Evolutionary conservation across 768 basidiomycete genomes (phyloP).

Genomic region (Dioszegia crocea): DNA sequence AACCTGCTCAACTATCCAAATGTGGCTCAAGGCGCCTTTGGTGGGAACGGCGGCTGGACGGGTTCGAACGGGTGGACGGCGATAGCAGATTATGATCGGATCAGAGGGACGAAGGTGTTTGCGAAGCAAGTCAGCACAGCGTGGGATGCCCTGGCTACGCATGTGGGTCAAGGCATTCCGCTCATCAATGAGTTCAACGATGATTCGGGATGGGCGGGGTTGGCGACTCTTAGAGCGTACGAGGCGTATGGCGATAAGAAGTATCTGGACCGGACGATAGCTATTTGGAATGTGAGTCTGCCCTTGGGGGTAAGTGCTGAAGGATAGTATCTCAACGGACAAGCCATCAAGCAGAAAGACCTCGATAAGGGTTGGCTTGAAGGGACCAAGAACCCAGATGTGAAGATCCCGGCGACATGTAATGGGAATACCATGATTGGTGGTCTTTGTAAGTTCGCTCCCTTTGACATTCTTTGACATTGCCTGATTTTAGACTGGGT

Average conservation of each 20-base stretch:
- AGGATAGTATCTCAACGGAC: slow-evolving; percentile 5
- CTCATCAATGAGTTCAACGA: slow-evolving; percentile 24
- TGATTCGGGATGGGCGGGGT: slow-evolving; percentile 22
- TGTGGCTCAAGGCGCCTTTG: background rate
- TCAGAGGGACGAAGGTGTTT: slow-evolving; percentile 1
- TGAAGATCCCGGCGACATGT: slow-evolving; percentile 1
- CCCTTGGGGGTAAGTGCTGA: background rate
- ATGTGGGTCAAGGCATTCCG: background rate
- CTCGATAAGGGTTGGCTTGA: slow-evolving; percentile 14
- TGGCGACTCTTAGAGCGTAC: slow-evolving; percentile 15
- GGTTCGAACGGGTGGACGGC: slow-evolving; percentile 19
- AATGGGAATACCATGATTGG: slow-evolving; percentile 25
- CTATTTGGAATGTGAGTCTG: slow-evolving; percentile 14
- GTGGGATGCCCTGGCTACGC: slow-evolving; percentile 3
- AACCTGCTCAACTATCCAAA: background rate
- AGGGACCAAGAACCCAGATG: slow-evolving; percentile 15
- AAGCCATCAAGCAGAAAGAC: slow-evolving; percentile 8
- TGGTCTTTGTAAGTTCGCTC: slow-evolving; percentile 21
- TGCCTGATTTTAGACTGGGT: slow-evolving; percentile 11
- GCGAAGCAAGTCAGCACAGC: background rate
- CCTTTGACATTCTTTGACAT: background rate
- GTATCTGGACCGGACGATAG: slow-evolving; percentile 12
- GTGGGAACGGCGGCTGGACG: background rate
- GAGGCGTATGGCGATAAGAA: slow-evolving; percentile 20
- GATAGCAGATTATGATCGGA: slow-evolving; percentile 9